Evolutionary conservation across 2,329 filamentous ascomycete species (phyloP).

Genomic region (Lasiodiplodia gonubiensis): DNA sequence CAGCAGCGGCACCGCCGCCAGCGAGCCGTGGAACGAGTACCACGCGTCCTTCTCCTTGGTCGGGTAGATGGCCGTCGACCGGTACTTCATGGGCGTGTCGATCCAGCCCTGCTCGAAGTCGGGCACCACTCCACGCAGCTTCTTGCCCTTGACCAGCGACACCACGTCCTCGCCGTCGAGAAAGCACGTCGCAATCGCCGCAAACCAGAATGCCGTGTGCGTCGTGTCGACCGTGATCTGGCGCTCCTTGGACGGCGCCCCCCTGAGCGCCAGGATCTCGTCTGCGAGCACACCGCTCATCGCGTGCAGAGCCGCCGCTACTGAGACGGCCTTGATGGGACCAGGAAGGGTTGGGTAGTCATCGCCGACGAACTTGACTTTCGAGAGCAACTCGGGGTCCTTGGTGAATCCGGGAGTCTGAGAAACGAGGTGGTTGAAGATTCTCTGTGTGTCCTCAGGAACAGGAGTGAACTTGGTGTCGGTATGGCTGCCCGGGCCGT

Average conservation of each 20-base stretch:
- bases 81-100: conserved; percentile 46
- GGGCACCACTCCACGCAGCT: conserved; percentile 39
- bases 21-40: conserved; percentile 60
- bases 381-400: conserved; percentile 40
- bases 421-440: conserved; percentile 48
- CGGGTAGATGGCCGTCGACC: conserved; percentile 46
- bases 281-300: conserved; percentile 53
- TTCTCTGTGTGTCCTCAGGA: conserved; percentile 45
- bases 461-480: conserved; percentile 48
- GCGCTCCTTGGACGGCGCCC: conserved; percentile 31
- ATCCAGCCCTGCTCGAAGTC: conserved; percentile 51
- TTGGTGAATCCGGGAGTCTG: conserved; percentile 50
- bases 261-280: conserved; percentile 45
- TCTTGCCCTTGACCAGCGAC: conserved; percentile 38
- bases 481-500: conserved; percentile 50
- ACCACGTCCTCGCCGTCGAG: conserved; percentile 47
- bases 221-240: conserved; percentile 54
- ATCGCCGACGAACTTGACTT: conserved; percentile 49
- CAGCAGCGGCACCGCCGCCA: conserved; percentile 53
- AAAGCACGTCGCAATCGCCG: conserved; percentile 46
- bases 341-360: conserved; percentile 50
- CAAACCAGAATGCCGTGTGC: conserved; percentile 55
- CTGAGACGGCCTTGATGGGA: conserved; percentile 52
- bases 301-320: conserved; percentile 51
- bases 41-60: conserved; percentile 54